Evolutionary conservation across 1,284 basidiomycete species (phyloP), one percentile per base, ranked within the genome.

Genomic region (Porodaedalea pini): DNA sequence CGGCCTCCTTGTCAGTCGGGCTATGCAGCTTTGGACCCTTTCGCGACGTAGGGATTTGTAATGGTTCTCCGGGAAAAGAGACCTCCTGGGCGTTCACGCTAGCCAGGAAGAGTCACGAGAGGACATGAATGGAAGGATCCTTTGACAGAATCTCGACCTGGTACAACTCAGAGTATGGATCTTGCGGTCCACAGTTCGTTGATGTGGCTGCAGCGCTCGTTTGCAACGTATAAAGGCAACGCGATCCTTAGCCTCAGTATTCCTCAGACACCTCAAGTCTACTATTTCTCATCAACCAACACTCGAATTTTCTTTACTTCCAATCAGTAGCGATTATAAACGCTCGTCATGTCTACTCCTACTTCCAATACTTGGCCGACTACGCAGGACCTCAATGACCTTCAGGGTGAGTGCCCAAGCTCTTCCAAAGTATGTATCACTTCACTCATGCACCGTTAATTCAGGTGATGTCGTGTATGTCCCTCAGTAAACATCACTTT

Each of bases 331-430:
- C 32, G 13, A 34, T 34, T 6, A 34, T 13, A 34, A 13, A 34
- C 13, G 13, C 13, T 34, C 32, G 13, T 6, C 32, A 45, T 41
- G 7, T 56, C n/a, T n/a, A n/a, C n/a, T n/a, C n/a, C n/a, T n/a
- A n/a, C n/a, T n/a, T n/a, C n/a, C n/a, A n/a, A n/a, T n/a, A n/a
- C 58, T 25, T 59, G 57, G 53, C 58, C 58, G 2, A 50, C 58
- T 1, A 31, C 36, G 7, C 36, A 50, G 27, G 58, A 59, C 37
- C 53, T 59, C n/a, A 37, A 50, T 34, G 58, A 59, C 31, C 45
- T 59, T 29, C 58, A 59, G 36, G 58, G 58, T 51, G 36, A 50
- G 39, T 37, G 11, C 4, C 31, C 3, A 13, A 2, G 19, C 8
- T 6, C 25, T 19, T 37, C 11, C 15, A 21, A 27, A 15, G 32